Base-by-base conservation (phyloP, 768 basidiomycete species). In the Rhizopogon salebrosus region DNA sequence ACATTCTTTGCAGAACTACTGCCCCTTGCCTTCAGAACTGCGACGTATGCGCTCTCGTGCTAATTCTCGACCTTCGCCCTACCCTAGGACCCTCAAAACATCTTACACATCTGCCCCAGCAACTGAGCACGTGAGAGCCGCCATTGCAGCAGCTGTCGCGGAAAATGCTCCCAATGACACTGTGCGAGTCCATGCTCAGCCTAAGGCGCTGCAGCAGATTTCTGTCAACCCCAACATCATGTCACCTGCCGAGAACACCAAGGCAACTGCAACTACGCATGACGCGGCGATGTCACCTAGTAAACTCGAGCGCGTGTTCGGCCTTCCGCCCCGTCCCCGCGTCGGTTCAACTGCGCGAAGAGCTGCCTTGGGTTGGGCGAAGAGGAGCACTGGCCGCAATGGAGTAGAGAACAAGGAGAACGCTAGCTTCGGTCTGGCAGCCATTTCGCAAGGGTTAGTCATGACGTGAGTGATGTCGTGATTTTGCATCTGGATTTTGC, bases 21-120 rank as follows among this genome's bases (percentile, higher is more conserved):
- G 82, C 0, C 85, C 87, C 5, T 78, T 91, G n/a, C 83, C 89
- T 0, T 83, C 81, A 0, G 87, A 89, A 46, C 75, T 89, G 18
- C 80, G 82, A 6, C 82, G 85, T 16, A 64, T 77, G 41, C 79
- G 86, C 34, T 86, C 85, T 1, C 78, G 87, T 13, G 88, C 83
- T 0, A 76, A 79, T 26, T 90, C 89, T 24, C 76, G 89, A 16
- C 73, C 86, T 0, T 86, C 86, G 4, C 89, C 89, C 0, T 91
- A 92, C 55, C 86, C 88, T 34, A 76, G 83, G 13, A 61, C 72
- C 10, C 66, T 71, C 36, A 83, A 77, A 61, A 65, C 72, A 0
- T 73, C 76, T 1, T 61, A 74, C 14, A 77, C 83, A 4, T 57
- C 65, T 6, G 62, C 63, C n/a, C 60, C 65, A 0, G 20, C 42